Percentiles rank a stretch among this genome's conserved stretches.
phyloP scores from a whole-genome alignment of 202 grass and related monocot genomes.

The Zoysia matrella region DNA sequence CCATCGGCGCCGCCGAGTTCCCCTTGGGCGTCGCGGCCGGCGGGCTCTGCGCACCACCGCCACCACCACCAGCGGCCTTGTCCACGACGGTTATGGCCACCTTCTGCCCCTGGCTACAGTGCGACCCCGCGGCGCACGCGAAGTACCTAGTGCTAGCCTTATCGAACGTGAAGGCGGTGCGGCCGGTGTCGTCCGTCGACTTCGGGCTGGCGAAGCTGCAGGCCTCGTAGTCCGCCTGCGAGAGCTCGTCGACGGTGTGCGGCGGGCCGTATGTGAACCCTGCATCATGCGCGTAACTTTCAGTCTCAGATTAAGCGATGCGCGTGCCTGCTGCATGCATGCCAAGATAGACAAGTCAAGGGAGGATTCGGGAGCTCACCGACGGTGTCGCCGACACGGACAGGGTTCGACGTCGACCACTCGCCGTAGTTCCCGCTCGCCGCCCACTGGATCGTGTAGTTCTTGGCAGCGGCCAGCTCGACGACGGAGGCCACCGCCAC shows the following conservation, averaged over 20 bases:
- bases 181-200: conserved; percentile 29
- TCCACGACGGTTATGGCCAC: conserved; percentile 33
- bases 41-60: not conserved
- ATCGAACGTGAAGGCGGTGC: conserved; percentile 35
- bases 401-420: conserved; percentile 42
- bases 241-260: conserved; percentile 64
- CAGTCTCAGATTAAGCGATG: too few relatives aligned
- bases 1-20: not conserved
- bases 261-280: conserved; percentile 47
- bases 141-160: conserved; percentile 48
- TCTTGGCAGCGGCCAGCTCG: conserved; percentile 42
- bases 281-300: conserved; percentile 3
- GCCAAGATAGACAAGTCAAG: not conserved
- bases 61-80: not conserved
- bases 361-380: conserved; percentile 34
- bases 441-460: conserved; percentile 51
- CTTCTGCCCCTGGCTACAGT: conserved; percentile 56
- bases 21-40: conserved; percentile 1
- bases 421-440: conserved; percentile 29
- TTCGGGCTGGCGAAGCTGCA: conserved; percentile 26
- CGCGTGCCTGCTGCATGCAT: too few relatives aligned
- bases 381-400: conserved; percentile 59
- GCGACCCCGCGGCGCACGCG: conserved; percentile 26
- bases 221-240: conserved; percentile 30
- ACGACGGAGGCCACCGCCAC: conserved; percentile 32